Conservation (phyloP, 169 alveolate species). For the Plasmodium adleri region DNA sequence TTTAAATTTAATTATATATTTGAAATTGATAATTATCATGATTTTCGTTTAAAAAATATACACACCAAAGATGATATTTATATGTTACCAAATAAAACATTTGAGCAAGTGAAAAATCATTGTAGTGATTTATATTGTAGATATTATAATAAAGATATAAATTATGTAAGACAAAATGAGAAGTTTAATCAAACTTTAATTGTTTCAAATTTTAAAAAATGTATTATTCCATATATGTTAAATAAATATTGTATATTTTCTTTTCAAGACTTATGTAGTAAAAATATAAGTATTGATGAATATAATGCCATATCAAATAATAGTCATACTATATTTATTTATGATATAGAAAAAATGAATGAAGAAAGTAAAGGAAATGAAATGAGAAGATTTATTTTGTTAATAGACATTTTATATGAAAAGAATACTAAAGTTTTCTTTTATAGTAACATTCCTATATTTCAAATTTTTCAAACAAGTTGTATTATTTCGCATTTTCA, state of each 20-base stretch:
- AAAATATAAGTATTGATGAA: constrained; percentile 68
- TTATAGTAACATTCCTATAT: constrained; percentile 63
- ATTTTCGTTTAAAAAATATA: constrained; percentile 57
- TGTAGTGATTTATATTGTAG: constrained; percentile 32
- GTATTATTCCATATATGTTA: constrained; percentile 39
- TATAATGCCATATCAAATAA: constrained; percentile 59
- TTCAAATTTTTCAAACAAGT: constrained; percentile 55
- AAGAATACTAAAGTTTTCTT: constrained; percentile 69
- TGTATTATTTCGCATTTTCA: constrained; percentile 63
- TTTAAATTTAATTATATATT: constrained; percentile 65
- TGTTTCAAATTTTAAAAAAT: constrained; percentile 50
- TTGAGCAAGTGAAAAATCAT: constrained; percentile 51
- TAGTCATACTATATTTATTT: constrained; percentile 45
- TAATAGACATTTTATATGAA: constrained; percentile 72
- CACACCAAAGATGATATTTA: constrained; percentile 22
- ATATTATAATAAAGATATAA: constrained; percentile 24
- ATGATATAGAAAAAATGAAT: constrained; percentile 69
- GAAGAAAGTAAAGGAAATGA: constrained; percentile 74
- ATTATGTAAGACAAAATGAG: constrained; percentile 28
- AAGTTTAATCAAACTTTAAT: constrained; percentile 18
- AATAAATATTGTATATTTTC: constrained; percentile 52
- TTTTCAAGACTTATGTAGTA: constrained; percentile 54
- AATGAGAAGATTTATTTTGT: constrained; percentile 59
- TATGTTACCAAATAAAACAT: constrained; percentile 31
- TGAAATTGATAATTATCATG: constrained; percentile 65